Conservation (phyloP, 2,329 filamentous ascomycete species). For the Myriosclerotinia curreyana region DNA sequence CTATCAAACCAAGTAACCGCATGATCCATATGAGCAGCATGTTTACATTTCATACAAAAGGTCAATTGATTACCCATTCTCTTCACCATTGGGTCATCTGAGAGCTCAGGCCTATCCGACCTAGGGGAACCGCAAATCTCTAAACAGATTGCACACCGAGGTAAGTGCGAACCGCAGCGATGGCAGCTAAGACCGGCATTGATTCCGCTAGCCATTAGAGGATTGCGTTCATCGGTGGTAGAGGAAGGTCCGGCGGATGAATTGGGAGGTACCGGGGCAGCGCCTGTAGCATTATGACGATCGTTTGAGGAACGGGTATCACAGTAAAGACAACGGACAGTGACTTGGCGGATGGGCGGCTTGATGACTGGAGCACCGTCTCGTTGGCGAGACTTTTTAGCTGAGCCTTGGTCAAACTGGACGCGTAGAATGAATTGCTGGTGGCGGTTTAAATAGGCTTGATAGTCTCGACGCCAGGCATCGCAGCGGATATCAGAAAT, state of each 20-base stretch:
- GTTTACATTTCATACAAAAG: slow-evolving; percentile 66
- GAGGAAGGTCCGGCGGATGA: slow-evolving; percentile 28
- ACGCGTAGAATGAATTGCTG: slow-evolving; percentile 71
- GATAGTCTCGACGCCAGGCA: slow-evolving; percentile 70
- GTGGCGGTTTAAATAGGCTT: slow-evolving; percentile 69
- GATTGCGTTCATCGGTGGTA: slow-evolving; percentile 45
- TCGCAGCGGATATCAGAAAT: slow-evolving; percentile 73
- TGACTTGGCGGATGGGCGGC: slow-evolving; percentile 65
- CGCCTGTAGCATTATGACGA: slow-evolving; percentile 30
- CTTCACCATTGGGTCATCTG: slow-evolving; percentile 48
- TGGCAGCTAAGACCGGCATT: slow-evolving; percentile 62
- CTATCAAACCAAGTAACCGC: slow-evolving; percentile 63
- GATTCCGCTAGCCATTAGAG: slow-evolving; percentile 56
- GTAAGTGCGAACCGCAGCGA: slow-evolving; percentile 63
- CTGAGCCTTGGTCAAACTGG: slow-evolving; percentile 75
- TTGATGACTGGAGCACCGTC: slow-evolving; percentile 62
- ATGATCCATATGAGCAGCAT: slow-evolving; percentile 66
- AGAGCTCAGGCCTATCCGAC: slow-evolving; percentile 55
- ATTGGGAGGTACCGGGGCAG: slow-evolving; percentile 16
- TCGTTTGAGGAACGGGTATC: slow-evolving; percentile 55
- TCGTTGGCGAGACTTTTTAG: slow-evolving; percentile 60
- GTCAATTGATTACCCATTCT: slow-evolving; percentile 59
- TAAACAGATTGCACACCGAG: slow-evolving; percentile 65
- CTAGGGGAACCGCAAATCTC: slow-evolving; percentile 64
- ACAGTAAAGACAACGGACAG: slow-evolving; percentile 75